phyloP scores from a whole-genome alignment of 441 rosid species.

The Capsella rubella region DNA sequence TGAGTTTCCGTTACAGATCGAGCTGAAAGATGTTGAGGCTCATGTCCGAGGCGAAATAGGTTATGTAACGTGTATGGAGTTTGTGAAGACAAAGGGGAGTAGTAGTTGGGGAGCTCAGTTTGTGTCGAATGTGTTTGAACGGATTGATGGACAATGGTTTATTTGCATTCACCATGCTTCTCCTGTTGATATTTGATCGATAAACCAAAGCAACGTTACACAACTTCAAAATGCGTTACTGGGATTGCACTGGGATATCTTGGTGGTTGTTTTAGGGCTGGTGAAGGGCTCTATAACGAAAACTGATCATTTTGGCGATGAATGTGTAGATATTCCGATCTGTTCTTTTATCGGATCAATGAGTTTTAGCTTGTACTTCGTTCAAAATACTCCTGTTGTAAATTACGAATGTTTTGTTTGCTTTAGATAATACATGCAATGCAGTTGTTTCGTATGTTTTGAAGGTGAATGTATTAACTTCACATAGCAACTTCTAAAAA shows the following conservation, averaged over 20 bases:
- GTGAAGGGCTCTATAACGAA: no score
- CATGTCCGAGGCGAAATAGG: slow-evolving; percentile 81
- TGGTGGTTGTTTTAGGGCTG: background rate
- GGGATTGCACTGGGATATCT: background rate
- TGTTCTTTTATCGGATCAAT: no score
- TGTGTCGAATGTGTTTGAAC: slow-evolving; percentile 87
- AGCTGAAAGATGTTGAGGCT: slow-evolving; percentile 66
- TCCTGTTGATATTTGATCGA: slow-evolving; percentile 68
- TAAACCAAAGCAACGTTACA: background rate
- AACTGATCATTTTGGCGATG: no score
- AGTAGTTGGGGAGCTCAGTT: slow-evolving; percentile 94
- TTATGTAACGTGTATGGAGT: slow-evolving; percentile 78
- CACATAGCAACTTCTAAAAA: background rate
- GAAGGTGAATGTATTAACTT: background rate
- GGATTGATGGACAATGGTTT: slow-evolving; percentile 71
- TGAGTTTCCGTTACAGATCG: slow-evolving; percentile 80
- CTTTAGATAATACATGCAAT: no score
- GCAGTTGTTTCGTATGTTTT: no score
- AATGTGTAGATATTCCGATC: no score
- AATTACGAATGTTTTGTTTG: background rate
- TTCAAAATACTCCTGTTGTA: background rate
- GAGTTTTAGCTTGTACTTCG: background rate
- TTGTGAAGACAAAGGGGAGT: slow-evolving; percentile 82
- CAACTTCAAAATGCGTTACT: background rate
- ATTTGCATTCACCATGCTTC: slow-evolving; percentile 94